Conservation (phyloP, 2,329 filamentous ascomycete genomes). For the Chrysoporthe cubensis region DNA sequence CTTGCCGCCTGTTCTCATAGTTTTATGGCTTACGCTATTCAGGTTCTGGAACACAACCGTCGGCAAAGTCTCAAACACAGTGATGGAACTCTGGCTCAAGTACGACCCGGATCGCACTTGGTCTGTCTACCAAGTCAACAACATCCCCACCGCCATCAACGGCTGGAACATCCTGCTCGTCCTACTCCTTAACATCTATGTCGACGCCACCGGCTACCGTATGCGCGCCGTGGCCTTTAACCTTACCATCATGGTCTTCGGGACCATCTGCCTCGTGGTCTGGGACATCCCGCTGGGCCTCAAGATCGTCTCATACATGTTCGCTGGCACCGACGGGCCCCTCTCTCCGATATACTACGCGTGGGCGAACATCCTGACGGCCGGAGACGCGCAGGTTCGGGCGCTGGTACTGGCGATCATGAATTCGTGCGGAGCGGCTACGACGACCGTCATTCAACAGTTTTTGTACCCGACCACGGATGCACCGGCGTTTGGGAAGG, state of each 20-base stretch:
- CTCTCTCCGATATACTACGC: conserved; percentile 41
- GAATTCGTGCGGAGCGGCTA: conserved; percentile 40
- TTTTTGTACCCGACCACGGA: conserved; percentile 40
- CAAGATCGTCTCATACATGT: conserved; percentile 40
- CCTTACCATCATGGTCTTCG: conserved; percentile 37
- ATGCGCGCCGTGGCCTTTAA: conserved; percentile 39
- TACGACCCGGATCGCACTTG: conserved; percentile 35
- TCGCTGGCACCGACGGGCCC: conserved; percentile 41
- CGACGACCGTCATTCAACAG: conserved; percentile 39
- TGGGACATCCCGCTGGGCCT: conserved; percentile 41
- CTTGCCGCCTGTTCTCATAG: neutral
- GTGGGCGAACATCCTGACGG: conserved; percentile 42
- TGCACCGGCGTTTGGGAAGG: conserved; percentile 37
- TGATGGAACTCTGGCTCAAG: conserved; percentile 37
- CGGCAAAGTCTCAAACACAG: conserved; percentile 36
- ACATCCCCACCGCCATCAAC: conserved; percentile 37
- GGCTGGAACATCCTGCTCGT: conserved; percentile 37
- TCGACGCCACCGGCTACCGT: conserved; percentile 39
- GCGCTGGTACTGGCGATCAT: conserved; percentile 41
- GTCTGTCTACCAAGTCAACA: conserved; percentile 37
- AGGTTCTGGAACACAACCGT: conserved; percentile 37
- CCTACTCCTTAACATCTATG: conserved; percentile 34
- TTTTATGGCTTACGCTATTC: neutral
- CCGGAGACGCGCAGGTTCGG: conserved; percentile 40
- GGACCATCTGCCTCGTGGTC: conserved; percentile 37